phyloP scores from a whole-genome alignment of 2,329 filamentous ascomycete species.

The Thermothelomyces thermophilus region DNA sequence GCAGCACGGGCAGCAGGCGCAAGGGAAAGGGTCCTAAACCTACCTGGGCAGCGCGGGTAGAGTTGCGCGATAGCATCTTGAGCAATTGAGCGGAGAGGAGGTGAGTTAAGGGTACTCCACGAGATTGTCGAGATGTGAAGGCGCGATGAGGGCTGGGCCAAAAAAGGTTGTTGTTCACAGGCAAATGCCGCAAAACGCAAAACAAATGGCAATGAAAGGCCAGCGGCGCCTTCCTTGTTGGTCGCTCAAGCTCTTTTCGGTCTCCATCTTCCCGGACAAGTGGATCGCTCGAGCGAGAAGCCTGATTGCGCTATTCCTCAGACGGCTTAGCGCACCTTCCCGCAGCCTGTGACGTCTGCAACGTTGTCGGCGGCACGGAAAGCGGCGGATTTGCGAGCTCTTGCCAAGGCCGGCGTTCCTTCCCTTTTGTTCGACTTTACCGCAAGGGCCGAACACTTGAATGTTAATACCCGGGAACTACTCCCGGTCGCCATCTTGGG shows the following conservation, averaged over 20 bases:
- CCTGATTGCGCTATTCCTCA: conserved; percentile 11
- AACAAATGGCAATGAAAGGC: conserved; percentile 10
- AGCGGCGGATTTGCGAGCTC: conserved; percentile 6
- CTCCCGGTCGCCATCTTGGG: no score
- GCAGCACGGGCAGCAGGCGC: not conserved
- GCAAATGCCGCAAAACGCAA: conserved; percentile 17
- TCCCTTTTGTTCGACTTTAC: no score
- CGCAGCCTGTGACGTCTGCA: conserved; percentile 20
- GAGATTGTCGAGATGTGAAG: conserved; percentile 5
- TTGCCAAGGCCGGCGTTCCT: not conserved
- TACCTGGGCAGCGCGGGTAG: conserved; percentile 53
- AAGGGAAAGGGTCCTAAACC: conserved; percentile 27
- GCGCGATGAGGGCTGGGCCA: conserved; percentile 5
- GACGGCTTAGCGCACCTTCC: conserved; percentile 7
- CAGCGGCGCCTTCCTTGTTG: conserved; percentile 17
- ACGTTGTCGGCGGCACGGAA: conserved; percentile 7
- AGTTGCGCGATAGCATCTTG: conserved; percentile 55
- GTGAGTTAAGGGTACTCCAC: conserved; percentile 3
- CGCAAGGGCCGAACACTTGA: no score
- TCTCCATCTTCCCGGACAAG: conserved; percentile 22
- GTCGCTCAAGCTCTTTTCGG: conserved; percentile 21
- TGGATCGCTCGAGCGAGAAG: conserved; percentile 16
- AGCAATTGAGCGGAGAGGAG: conserved; percentile 19
- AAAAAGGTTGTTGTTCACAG: conserved; percentile 9
- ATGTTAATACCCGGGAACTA: no score